phyloP scores from a whole-genome alignment of 257 asterid genomes.

The Linderniella brevidens region DNA sequence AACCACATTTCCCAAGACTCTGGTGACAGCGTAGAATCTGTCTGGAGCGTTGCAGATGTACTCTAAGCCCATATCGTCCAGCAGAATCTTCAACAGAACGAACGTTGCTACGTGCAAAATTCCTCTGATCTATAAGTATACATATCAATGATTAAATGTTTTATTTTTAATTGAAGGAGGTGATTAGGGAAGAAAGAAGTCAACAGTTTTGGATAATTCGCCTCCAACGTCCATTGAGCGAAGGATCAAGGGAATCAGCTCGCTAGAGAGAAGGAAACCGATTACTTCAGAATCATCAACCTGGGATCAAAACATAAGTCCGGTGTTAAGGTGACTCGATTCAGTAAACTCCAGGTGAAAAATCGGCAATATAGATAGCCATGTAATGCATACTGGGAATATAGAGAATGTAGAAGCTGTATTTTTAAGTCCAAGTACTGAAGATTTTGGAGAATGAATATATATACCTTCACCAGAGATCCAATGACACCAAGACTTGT shows the following conservation, averaged over 20 bases:
- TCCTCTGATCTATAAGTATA: no score
- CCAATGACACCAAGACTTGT: no score
- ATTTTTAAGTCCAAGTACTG: no score
- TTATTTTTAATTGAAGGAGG: background rate
- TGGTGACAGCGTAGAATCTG: slow-evolving; percentile 74
- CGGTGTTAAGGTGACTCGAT: no score
- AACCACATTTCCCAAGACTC: slow-evolving; percentile 82
- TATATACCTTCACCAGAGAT: no score
- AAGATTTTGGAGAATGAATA: no score
- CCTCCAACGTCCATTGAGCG: slow-evolving; percentile 98
- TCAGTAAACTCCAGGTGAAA: no score
- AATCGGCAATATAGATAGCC: no score
- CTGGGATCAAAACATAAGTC: slow-evolving; percentile 16
- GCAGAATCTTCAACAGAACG: slow-evolving; percentile 79
- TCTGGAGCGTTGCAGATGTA: slow-evolving; percentile 79
- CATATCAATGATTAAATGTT: background rate
- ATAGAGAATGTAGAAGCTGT: no score
- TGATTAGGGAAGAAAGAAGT: slow-evolving; percentile 14
- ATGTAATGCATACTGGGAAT: no score
- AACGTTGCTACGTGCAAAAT: slow-evolving; percentile 74
- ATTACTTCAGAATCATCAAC: slow-evolving; percentile 88
- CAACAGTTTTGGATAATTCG: slow-evolving; percentile 82
- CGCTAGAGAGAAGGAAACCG: slow-evolving; percentile 81
- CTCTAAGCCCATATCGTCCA: slow-evolving; percentile 83
- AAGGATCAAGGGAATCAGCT: slow-evolving; percentile 78